Evolutionary conservation across 1,284 basidiomycete genomes (phyloP).

Genomic region (Blastosporella zonata): DNA sequence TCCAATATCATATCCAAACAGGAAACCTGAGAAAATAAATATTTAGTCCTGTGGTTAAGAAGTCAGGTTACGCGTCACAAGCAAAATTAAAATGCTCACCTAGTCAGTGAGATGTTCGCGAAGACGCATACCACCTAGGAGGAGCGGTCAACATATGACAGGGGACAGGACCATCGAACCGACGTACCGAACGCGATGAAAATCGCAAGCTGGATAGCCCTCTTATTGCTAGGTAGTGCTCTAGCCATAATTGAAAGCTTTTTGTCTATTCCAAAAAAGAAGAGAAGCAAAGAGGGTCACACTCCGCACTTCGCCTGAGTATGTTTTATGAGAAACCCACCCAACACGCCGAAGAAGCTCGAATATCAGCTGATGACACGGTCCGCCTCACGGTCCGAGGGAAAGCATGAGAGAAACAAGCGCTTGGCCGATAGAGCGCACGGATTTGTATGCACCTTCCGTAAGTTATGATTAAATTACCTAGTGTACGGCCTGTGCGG

Average conservation of each 20-base stretch:
- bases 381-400: conserved; percentile 18
- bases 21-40: conserved; percentile 39
- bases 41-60: conserved; percentile 7
- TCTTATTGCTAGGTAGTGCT: conserved; percentile 52
- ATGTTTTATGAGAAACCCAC: conserved; percentile 16
- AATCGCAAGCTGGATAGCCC: conserved; percentile 57
- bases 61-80: background rate
- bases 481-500: background rate
- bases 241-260: conserved; percentile 19
- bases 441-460: background rate
- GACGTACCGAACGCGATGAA: conserved; percentile 50
- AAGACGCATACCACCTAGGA: conserved; percentile 24
- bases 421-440: conserved; percentile 7
- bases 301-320: background rate
- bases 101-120: background rate
- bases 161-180: conserved; percentile 27
- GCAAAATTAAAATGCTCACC: conserved; percentile 11
- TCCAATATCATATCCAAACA: conserved; percentile 72
- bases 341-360: conserved; percentile 13
- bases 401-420: background rate
- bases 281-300: conserved; percentile 20
- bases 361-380: conserved; percentile 18
- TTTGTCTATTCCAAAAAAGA: conserved; percentile 16
- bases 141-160: background rate
- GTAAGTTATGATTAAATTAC: background rate